Base-by-base conservation (phyloP, 2,329 filamentous ascomycete genomes). In the Berkeleyomyces rouxiae region DNA sequence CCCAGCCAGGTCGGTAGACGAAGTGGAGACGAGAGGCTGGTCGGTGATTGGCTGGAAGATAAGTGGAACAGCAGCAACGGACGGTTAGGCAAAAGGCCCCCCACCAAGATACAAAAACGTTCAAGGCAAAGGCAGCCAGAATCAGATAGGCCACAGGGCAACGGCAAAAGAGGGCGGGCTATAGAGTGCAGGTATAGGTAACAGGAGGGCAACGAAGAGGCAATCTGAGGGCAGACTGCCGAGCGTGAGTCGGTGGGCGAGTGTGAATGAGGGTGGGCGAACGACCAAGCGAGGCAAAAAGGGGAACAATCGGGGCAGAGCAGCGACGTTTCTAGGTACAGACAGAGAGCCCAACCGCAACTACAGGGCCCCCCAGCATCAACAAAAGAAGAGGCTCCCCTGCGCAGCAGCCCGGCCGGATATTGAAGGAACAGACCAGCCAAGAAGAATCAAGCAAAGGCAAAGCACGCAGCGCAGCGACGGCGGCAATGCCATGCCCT, bases 21-120 rank as follows among this genome's bases (percentile, higher is more conserved):
- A 39, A 55, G 49, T 46, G 43, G 58, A 47, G 44, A 36, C 47
- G 46, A 43, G 43, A 46, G 58, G 58, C 58, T 59, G 58, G 42
- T 33, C 58, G 11, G 57, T 46, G 40, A 59, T 44, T 43, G 57
- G 40, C 57, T 59, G 36, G 10, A 23, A 42, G 3, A 33, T 9
- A n/a, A 42, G 57, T 11, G 16, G 42, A 23, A 59, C 42, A 37
- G 47, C 10, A 58, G 40, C 13, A 42, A 58, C 9, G 44, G 42
- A 36, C 10, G 31, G 57, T n/a, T 40, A 16, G 23, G 36, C 16
- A 33, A 4, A 42, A 3, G 31, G 37, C 16, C 23, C 23, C 23
- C 23, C 23, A 23, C 23, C 23, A 23, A 23, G 23, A 2, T 23
- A 23, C 23, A 23, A 23, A 23, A 23, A 23, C 23, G 23, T 23